Evolutionary conservation across 805 yeast species (phyloP).

Genomic region (Peterozyma toletana): DNA sequence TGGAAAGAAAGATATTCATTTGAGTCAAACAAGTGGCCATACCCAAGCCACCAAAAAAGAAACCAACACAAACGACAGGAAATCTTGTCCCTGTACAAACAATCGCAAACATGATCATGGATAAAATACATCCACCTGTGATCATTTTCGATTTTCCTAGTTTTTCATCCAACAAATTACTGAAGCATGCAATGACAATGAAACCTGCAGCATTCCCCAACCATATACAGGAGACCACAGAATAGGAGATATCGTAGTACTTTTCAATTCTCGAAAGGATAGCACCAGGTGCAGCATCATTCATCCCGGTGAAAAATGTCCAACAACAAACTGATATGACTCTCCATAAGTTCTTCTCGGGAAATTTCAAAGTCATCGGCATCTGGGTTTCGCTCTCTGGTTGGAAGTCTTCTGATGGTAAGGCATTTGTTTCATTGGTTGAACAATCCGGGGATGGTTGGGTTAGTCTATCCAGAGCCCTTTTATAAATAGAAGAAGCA

Average conservation of each 20-base stretch:
- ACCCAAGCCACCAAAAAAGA: conserved; percentile 52
- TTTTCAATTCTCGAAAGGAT: conserved; percentile 45
- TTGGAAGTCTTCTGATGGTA: too few relatives aligned
- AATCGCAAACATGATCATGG: conserved; percentile 34
- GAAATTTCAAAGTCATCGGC: conserved; percentile 32
- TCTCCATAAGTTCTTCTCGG: conserved; percentile 35
- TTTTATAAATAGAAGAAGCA: too few relatives aligned
- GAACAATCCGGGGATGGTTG: too few relatives aligned
- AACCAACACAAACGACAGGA: conserved; percentile 40
- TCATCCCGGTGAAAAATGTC: conserved; percentile 34
- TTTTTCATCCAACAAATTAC: conserved; percentile 32
- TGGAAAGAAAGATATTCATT: conserved; percentile 42
- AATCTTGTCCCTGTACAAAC: conserved; percentile 43
- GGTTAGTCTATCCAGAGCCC: too few relatives aligned
- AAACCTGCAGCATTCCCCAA: conserved; percentile 50
- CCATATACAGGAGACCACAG: conserved; percentile 42
- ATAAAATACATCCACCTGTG: conserved; percentile 27
- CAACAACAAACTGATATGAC: conserved; percentile 31
- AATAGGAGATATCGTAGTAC: conserved; percentile 40
- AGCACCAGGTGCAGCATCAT: conserved; percentile 57
- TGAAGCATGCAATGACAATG: conserved; percentile 38
- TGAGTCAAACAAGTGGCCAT: conserved; percentile 42
- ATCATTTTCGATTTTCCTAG: conserved; percentile 34
- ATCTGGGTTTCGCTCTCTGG: conserved; percentile 2
- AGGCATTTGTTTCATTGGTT: too few relatives aligned